Percentiles rank a stretch among this genome's conserved stretches.
Evolutionary conservation across 2,329 filamentous ascomycete species (phyloP).

Genomic region (Neodidymelliopsis sp.): DNA sequence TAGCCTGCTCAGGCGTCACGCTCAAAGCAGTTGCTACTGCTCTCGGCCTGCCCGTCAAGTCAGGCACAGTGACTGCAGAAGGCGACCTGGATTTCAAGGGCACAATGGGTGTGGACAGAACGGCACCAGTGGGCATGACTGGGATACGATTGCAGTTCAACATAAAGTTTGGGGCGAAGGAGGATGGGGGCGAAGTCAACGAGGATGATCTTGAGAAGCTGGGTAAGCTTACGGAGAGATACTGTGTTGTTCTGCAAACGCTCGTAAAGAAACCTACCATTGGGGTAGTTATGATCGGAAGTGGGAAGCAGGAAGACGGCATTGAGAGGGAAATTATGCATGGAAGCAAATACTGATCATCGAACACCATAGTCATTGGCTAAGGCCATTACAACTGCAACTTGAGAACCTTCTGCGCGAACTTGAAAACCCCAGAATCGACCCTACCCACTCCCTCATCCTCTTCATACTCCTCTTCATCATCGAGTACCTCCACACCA

Average conservation of each 20-base stretch:
- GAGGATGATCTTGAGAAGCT: constrained; percentile 55
- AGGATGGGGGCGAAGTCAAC: constrained; percentile 46
- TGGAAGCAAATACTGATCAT: constrained; percentile 21
- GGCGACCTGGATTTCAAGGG: constrained; percentile 60
- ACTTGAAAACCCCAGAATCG: too few relatives aligned
- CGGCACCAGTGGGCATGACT: constrained; percentile 57
- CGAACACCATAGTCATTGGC: too few relatives aligned
- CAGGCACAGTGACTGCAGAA: constrained; percentile 54
- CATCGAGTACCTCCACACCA: too few relatives aligned
- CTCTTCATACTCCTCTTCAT: too few relatives aligned
- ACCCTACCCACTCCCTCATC: too few relatives aligned
- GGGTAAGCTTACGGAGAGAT: constrained; percentile 58
- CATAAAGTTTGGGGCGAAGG: constrained; percentile 47
- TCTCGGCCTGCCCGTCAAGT: constrained; percentile 53
- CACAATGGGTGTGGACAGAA: constrained; percentile 57
- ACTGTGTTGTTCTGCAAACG: constrained; percentile 54
- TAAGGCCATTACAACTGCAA: too few relatives aligned
- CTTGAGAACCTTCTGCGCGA: too few relatives aligned
- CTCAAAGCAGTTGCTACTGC: constrained; percentile 60
- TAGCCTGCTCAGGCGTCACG: constrained; percentile 61
- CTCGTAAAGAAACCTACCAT: constrained; percentile 43
- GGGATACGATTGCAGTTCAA: constrained; percentile 56
- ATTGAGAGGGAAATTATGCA: constrained; percentile 27
- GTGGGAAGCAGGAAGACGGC: constrained; percentile 30
- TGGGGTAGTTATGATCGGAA: constrained; percentile 34